Conservation (phyloP, 2,329 filamentous ascomycete species). For the Colletotrichum lini region DNA sequence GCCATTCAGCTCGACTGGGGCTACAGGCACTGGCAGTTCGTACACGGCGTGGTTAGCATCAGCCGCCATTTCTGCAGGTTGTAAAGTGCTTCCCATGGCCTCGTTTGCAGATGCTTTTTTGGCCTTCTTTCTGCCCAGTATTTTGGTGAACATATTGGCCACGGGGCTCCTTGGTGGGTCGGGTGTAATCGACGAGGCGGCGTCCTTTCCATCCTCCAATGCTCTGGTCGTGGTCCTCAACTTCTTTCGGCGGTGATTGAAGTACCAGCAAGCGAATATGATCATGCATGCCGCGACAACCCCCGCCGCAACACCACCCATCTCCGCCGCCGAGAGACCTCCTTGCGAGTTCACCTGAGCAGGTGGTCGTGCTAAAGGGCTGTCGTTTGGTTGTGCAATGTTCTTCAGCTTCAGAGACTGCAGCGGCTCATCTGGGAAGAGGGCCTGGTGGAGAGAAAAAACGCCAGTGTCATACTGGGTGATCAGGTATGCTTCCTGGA, state of each 20-base stretch:
- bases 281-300: conserved; percentile 51
- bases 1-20: conserved; percentile 65
- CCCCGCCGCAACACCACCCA: conserved; percentile 63
- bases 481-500: conserved; percentile 77
- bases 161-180: conserved; percentile 55
- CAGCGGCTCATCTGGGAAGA: conserved; percentile 61
- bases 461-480: conserved; percentile 68
- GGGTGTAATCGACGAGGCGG: conserved; percentile 52
- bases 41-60: conserved; percentile 65
- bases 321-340: conserved; percentile 57
- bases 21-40: conserved; percentile 63
- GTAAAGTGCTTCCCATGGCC: conserved; percentile 49
- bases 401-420: conserved; percentile 57
- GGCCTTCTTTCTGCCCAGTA: conserved; percentile 55
- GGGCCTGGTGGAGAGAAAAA: conserved; percentile 71
- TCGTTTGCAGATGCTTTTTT: conserved; percentile 46
- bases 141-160: conserved; percentile 59
- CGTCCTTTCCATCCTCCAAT: conserved; percentile 54
- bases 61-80: conserved; percentile 57
- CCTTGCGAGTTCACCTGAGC: conserved; percentile 30
- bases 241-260: conserved; percentile 54
- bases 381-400: conserved; percentile 61
- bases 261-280: conserved; percentile 50
- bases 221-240: conserved; percentile 42
- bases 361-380: conserved; percentile 58